phyloP scores from a whole-genome alignment of 345 rosid species.

The Kandelia obovata region DNA sequence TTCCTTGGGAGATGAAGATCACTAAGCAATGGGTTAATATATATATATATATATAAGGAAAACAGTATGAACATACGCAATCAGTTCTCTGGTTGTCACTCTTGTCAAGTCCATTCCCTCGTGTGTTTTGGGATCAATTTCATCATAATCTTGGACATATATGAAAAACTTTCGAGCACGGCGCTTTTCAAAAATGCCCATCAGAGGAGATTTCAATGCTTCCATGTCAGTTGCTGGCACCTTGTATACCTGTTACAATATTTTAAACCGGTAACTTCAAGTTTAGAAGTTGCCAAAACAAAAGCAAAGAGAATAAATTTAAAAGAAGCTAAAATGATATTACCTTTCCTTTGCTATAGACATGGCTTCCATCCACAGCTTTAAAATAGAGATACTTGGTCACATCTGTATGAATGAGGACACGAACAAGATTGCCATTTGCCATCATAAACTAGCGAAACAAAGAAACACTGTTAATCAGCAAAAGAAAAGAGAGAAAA shows the following conservation, averaged over 20 bases:
- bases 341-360: slow-evolving; percentile 92
- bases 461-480: slow-evolving; percentile 5
- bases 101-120: slow-evolving; percentile 92
- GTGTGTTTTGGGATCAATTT: slow-evolving; percentile 80
- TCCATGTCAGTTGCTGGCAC: slow-evolving; percentile 98
- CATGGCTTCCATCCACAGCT: slow-evolving; percentile 97
- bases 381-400: slow-evolving; percentile 89
- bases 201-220: slow-evolving; percentile 89
- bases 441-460: slow-evolving; percentile 89
- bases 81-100: slow-evolving; percentile 74
- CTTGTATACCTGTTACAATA: slow-evolving; percentile 65
- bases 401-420: slow-evolving; percentile 93
- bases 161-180: slow-evolving; percentile 88
- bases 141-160: slow-evolving; percentile 82
- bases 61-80: slow-evolving; percentile 57
- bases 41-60: not conserved
- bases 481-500: not conserved
- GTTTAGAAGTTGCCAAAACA: not conserved
- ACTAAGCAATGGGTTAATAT: too few relatives aligned
- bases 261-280: slow-evolving; percentile 6
- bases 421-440: slow-evolving; percentile 95
- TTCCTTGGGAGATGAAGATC: too few relatives aligned
- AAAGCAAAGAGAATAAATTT: not conserved
- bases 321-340: slow-evolving; percentile 5
- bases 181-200: slow-evolving; percentile 99